phyloP scores from a whole-genome alignment of 2,329 filamentous ascomycete species.

The Hymenoscyphus linearis region DNA sequence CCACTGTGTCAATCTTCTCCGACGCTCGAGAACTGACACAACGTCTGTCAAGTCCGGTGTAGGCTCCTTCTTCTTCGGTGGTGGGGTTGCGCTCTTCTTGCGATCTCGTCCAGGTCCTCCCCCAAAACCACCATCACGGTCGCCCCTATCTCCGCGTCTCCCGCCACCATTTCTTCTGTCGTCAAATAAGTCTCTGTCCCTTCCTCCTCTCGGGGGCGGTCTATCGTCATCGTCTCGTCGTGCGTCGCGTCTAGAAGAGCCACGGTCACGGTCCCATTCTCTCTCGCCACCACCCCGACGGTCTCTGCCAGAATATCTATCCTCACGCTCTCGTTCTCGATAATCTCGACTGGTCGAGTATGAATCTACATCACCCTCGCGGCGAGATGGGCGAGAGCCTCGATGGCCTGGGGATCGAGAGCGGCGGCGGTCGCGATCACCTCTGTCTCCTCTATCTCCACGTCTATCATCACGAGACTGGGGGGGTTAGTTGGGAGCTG shows the following conservation, averaged over 20 bases:
- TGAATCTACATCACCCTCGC: slow-evolving; percentile 72
- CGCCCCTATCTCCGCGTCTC: slow-evolving; percentile 43
- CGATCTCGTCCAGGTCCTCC: slow-evolving; percentile 44
- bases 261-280: slow-evolving; percentile 70
- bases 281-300: slow-evolving; percentile 59
- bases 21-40: slow-evolving; percentile 75
- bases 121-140: slow-evolving; percentile 41
- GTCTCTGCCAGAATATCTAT: slow-evolving; percentile 73
- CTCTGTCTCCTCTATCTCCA: slow-evolving; percentile 44
- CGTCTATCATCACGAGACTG: slow-evolving; percentile 36
- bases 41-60: slow-evolving; percentile 91
- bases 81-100: slow-evolving; percentile 67
- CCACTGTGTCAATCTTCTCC: slow-evolving; percentile 95
- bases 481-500: slow-evolving; percentile 22
- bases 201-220: slow-evolving; percentile 36
- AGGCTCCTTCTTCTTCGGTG: slow-evolving; percentile 86
- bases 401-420: slow-evolving; percentile 81
- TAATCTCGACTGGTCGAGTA: slow-evolving; percentile 93
- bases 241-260: slow-evolving; percentile 54
- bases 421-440: slow-evolving; percentile 60
- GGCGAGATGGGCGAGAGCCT: slow-evolving; percentile 58
- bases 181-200: slow-evolving; percentile 58
- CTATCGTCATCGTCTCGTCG: slow-evolving; percentile 63
- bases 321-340: slow-evolving; percentile 87
- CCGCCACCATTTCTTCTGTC: slow-evolving; percentile 52